These are phyloP conservation scores for Starmerella kuoi DNA, from an alignment of 805 yeast genomes.

Conservation along the genomic window DNA sequence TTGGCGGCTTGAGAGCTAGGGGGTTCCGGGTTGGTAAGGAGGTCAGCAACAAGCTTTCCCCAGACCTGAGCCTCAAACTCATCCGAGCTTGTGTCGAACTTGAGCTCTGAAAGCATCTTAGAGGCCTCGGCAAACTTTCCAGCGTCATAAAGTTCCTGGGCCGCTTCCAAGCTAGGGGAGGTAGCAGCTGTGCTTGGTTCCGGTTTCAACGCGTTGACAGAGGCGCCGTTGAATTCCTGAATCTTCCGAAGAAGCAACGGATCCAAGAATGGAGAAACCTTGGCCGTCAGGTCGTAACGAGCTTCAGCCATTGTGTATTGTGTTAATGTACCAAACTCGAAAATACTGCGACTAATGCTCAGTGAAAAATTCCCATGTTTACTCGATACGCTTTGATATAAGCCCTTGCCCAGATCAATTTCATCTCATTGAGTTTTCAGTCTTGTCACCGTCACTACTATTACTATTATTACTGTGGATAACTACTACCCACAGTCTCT, in stretches of 20 bases:
- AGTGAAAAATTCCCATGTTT: slow-evolving; percentile 3
- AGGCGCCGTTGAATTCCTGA: slow-evolving; percentile 35
- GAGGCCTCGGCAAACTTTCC: slow-evolving; percentile 33
- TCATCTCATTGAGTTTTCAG: background rate
- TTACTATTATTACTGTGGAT: no score
- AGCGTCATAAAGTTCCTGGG: slow-evolving; percentile 26
- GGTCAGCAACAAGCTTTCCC: slow-evolving; percentile 56
- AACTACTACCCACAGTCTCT: no score
- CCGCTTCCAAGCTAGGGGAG: slow-evolving; percentile 27
- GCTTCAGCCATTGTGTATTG: slow-evolving; percentile 3
- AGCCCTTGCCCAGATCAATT: background rate
- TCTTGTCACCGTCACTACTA: no score
- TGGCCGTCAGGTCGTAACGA: slow-evolving; percentile 42
- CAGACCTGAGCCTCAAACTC: slow-evolving; percentile 28
- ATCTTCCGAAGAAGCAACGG: slow-evolving; percentile 47
- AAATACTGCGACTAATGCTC: background rate
- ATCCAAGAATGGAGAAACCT: slow-evolving; percentile 47
- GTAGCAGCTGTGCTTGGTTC: slow-evolving; percentile 1
- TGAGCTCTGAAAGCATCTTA: slow-evolving; percentile 13
- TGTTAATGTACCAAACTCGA: background rate
- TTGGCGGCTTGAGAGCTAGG: slow-evolving; percentile 23
- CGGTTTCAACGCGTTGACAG: slow-evolving; percentile 1
- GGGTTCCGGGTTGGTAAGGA: slow-evolving; percentile 31
- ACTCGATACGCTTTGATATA: no score
- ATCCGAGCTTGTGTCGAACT: slow-evolving; percentile 36